phyloP scores from a whole-genome alignment of 2,329 filamentous ascomycete species.

The Neonectria magnoliae region DNA sequence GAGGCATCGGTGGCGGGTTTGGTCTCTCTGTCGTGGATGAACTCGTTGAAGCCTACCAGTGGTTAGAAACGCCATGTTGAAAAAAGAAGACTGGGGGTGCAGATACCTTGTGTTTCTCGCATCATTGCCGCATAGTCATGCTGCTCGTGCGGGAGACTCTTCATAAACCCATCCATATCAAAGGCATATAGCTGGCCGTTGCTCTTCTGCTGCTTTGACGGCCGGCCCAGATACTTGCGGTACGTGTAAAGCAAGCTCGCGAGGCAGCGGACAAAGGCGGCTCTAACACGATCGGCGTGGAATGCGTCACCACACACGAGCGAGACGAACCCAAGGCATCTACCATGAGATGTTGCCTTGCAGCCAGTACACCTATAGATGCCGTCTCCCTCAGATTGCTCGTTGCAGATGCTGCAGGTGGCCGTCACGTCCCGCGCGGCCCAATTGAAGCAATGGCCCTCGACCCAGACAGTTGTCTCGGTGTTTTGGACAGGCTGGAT shows the following conservation, averaged over 20 bases:
- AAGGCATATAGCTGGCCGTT: constrained; percentile 70
- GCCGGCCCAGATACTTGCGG: constrained; percentile 69
- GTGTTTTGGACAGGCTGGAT: constrained; percentile 82
- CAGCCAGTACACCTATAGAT: constrained; percentile 80
- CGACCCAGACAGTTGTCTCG: constrained; percentile 83
- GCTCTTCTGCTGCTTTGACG: constrained; percentile 68
- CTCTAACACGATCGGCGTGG: constrained; percentile 68
- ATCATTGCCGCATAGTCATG: constrained; percentile 72
- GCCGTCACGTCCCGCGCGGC: constrained; percentile 66
- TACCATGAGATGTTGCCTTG: constrained; percentile 63
- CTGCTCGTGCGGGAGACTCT: constrained; percentile 71
- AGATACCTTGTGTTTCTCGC: constrained; percentile 72
- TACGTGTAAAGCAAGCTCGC: constrained; percentile 75
- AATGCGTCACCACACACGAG: constrained; percentile 73
- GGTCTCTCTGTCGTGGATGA: constrained; percentile 83
- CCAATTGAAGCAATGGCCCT: constrained; percentile 83
- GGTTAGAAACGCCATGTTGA: constrained; percentile 12
- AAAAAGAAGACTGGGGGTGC: constrained; percentile 28
- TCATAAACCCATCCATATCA: constrained; percentile 73
- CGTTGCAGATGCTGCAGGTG: constrained; percentile 79
- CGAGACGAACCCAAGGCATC: constrained; percentile 70
- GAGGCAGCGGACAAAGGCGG: constrained; percentile 71
- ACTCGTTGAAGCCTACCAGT: constrained; percentile 73
- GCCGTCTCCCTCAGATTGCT: constrained; percentile 76
- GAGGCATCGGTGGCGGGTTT: constrained; percentile 68